Percentiles rank a stretch among this genome's conserved stretches.
Conservation (phyloP, 257 asterid genomes). For the Solanum tarapatanum region DNA sequence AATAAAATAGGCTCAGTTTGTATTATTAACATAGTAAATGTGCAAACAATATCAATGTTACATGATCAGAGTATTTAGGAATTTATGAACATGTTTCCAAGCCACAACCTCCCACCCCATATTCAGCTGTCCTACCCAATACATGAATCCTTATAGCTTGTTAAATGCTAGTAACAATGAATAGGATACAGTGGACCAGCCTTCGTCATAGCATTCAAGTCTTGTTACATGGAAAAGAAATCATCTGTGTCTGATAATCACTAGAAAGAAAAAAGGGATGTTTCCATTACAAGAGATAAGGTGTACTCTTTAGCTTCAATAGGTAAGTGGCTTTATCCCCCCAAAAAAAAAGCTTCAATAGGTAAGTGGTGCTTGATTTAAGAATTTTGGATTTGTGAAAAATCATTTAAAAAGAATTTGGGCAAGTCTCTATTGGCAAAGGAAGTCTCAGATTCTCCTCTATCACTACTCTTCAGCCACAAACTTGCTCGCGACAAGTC, state of each 20-base stretch:
- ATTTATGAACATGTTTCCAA: neutral
- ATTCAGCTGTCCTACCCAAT: neutral
- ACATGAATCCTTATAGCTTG: neutral
- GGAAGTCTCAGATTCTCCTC: neutral
- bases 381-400: neutral
- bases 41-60: neutral
- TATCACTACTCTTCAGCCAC: neutral
- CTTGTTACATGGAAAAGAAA: neutral
- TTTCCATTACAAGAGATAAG: neutral
- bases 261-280: neutral
- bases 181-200: neutral
- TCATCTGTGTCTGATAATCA: neutral
- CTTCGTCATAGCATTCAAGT: neutral
- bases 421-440: neutral
- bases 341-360: neutral
- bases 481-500: neutral
- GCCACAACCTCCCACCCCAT: neutral
- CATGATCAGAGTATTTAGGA: neutral
- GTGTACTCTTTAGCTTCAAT: neutral
- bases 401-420: neutral
- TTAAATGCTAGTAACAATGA: neutral
- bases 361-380: neutral
- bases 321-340: neutral
- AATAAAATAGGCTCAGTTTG: neutral
- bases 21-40: neutral